Conservation (phyloP, 1,284 basidiomycete genomes). For the Heterobasidion occidentale region DNA sequence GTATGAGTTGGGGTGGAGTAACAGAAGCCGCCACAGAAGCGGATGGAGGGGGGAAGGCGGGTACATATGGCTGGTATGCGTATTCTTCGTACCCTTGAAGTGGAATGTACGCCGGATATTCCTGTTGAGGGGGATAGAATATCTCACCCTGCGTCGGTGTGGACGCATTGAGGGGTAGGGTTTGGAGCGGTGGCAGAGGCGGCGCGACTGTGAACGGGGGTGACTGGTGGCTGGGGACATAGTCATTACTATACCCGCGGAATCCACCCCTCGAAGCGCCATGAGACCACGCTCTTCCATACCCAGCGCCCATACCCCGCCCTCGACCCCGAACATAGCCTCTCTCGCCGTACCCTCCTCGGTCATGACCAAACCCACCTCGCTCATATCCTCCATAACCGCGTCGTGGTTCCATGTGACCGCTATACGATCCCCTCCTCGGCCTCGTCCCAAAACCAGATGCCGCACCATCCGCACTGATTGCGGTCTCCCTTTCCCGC, state of each 20-base stretch:
- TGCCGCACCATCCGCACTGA: background rate
- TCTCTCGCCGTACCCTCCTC: constrained; percentile 22
- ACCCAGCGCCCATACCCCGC: constrained; percentile 24
- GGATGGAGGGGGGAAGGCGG: constrained; percentile 8
- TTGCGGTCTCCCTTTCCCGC: background rate
- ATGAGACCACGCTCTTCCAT: constrained; percentile 17
- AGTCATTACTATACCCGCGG: constrained; percentile 16
- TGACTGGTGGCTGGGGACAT: constrained; percentile 14
- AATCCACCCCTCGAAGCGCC: constrained; percentile 20
- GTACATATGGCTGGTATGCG: constrained; percentile 9
- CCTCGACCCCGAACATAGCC: constrained; percentile 18
- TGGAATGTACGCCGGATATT: constrained; percentile 10
- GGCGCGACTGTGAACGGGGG: constrained; percentile 28
- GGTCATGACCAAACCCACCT: constrained; percentile 15
- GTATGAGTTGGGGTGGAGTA: constrained; percentile 30
- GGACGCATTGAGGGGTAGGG: constrained; percentile 16
- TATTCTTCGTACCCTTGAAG: constrained; percentile 12
- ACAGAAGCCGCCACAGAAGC: constrained; percentile 23
- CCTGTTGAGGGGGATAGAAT: constrained; percentile 15
- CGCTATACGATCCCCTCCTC: constrained; percentile 20
- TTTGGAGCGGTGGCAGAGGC: constrained; percentile 24
- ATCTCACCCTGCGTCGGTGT: constrained; percentile 11
- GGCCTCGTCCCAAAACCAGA: constrained; percentile 11
- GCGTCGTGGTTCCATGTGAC: background rate
- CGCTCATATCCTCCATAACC: constrained; percentile 16